Evolutionary conservation across 2,329 filamentous ascomycete species (phyloP).

Genomic region (Blumeria graminis): DNA sequence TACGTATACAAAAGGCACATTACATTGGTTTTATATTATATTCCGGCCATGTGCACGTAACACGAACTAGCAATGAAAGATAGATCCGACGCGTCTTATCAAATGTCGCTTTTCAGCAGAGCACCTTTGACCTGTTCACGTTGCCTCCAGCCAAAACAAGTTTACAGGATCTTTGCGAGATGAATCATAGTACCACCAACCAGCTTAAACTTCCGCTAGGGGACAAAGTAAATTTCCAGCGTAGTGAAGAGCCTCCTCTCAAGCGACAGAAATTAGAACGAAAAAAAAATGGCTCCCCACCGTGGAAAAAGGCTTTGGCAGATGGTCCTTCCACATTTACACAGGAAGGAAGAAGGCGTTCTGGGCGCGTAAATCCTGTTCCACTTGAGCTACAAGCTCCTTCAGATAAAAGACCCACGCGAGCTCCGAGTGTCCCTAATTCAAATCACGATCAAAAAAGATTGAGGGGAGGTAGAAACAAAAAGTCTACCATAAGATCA

Average conservation of each 20-base stretch:
- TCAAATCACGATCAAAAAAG: conserved; percentile 11
- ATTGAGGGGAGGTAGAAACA: conserved; percentile 6
- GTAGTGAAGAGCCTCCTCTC: conserved; percentile 19
- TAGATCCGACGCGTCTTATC: conserved; percentile 1
- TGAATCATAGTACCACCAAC: background rate
- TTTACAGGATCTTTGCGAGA: background rate
- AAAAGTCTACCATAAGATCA: background rate
- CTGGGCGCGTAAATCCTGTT: conserved; percentile 34
- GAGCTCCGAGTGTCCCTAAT: conserved; percentile 19
- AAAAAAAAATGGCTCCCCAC: conserved; percentile 47
- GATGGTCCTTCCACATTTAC: conserved; percentile 75
- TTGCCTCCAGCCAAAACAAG: background rate
- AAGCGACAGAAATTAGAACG: conserved; percentile 40
- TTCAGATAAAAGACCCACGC: conserved; percentile 26
- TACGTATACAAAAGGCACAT: no score
- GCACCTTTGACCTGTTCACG: background rate
- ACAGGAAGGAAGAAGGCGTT: conserved; percentile 45
- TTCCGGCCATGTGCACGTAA: no score
- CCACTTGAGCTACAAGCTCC: conserved; percentile 27
- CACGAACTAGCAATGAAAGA: background rate
- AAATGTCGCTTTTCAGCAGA: conserved; percentile 1
- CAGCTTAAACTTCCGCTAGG: no score
- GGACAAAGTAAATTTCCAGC: background rate
- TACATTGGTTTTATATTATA: no score
- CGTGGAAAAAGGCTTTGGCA: conserved; percentile 71